Percentiles rank a stretch among this genome's conserved stretches.
These are phyloP conservation scores for Aspergillus indologenus DNA, from an alignment of 495 filamentous ascomycete species.

Conservation along the genomic window DNA sequence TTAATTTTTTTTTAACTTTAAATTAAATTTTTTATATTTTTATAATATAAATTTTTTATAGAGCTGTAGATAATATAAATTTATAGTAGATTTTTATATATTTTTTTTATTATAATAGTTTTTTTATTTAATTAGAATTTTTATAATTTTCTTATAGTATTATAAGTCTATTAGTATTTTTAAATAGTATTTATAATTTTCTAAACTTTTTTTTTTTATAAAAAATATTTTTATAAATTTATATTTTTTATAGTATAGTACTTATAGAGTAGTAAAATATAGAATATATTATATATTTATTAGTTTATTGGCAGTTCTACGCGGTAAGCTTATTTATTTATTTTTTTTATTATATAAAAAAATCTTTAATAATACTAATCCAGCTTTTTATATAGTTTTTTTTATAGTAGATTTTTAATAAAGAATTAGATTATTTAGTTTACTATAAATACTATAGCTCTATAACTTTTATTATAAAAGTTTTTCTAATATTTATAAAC, in stretches of 20 bases:
- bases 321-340: neutral
- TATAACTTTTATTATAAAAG: neutral
- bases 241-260: neutral
- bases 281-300: neutral
- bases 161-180: neutral
- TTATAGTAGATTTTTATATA: neutral
- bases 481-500: neutral
- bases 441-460: neutral
- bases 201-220: neutral
- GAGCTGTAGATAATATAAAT: neutral
- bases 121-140: conserved; percentile 1
- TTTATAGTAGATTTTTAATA: neutral
- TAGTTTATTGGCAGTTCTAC: neutral
- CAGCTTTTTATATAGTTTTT: neutral
- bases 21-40: neutral
- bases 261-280: neutral
- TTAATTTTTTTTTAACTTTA: neutral
- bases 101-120: neutral
- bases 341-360: neutral
- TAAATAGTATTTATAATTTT: neutral
- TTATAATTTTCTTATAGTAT: neutral
- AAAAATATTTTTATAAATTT: neutral
- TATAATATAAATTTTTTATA: neutral
- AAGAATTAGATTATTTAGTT: neutral
- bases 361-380: neutral